Evolutionary conservation across 2,329 filamentous ascomycete genomes (phyloP).

Genomic region (Samsoniella hepiali): DNA sequence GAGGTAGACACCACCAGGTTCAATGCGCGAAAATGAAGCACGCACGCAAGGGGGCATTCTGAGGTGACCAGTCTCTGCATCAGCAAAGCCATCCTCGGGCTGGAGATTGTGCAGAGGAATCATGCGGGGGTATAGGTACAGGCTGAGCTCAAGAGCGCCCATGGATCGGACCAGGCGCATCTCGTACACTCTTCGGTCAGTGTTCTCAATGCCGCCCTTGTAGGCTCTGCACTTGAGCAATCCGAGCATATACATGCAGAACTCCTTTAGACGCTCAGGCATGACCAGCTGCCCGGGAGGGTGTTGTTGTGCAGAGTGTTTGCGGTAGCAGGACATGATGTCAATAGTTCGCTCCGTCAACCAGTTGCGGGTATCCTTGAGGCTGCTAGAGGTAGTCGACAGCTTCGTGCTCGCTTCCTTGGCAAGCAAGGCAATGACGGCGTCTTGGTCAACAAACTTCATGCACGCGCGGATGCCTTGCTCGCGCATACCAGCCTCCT

Average conservation of each 20-base stretch:
- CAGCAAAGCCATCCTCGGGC: slow-evolving; percentile 87
- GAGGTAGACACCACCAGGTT: slow-evolving; percentile 90
- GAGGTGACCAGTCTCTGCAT: slow-evolving; percentile 78
- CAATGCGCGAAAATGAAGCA: slow-evolving; percentile 80
- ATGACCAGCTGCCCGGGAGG: slow-evolving; percentile 91
- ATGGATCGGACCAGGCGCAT: slow-evolving; percentile 87
- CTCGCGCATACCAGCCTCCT: slow-evolving; percentile 37
- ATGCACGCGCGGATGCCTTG: slow-evolving; percentile 72
- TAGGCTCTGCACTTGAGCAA: slow-evolving; percentile 88
- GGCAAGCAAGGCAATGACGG: slow-evolving; percentile 80
- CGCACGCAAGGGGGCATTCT: slow-evolving; percentile 77
- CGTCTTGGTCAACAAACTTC: slow-evolving; percentile 95
- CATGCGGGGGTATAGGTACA: slow-evolving; percentile 95
- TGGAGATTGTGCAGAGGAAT: slow-evolving; percentile 87
- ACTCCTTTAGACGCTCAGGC: slow-evolving; percentile 93
- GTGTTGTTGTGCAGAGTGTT: slow-evolving; percentile 81
- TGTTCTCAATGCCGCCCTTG: slow-evolving; percentile 87
- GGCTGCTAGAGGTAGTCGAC: slow-evolving; percentile 60
- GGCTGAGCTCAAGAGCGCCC: slow-evolving; percentile 77
- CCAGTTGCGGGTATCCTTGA: slow-evolving; percentile 81
- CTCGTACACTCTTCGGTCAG: slow-evolving; percentile 86
- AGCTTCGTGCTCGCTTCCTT: slow-evolving; percentile 93
- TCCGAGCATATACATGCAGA: slow-evolving; percentile 92
- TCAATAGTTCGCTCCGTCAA: slow-evolving; percentile 92
- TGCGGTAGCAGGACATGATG: slow-evolving; percentile 86